Conservation (phyloP, 1,284 basidiomycete species). For the Trichosporon sp. region DNA sequence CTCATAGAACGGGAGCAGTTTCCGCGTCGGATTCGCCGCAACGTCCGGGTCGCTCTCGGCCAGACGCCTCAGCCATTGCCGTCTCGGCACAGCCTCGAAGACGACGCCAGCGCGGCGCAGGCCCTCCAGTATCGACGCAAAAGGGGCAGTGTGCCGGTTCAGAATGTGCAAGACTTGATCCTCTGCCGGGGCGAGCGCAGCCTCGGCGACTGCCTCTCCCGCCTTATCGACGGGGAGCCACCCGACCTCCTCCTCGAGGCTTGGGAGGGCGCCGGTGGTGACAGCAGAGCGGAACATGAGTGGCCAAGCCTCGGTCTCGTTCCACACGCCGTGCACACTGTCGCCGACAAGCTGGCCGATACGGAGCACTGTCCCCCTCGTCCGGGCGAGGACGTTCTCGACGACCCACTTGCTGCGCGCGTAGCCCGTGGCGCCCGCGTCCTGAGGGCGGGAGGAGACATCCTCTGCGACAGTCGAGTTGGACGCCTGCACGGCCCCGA, state of each 20-base stretch:
- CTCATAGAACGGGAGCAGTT: slow-evolving; percentile 56
- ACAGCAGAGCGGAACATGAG: slow-evolving; percentile 58
- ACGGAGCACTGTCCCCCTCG: slow-evolving; percentile 51
- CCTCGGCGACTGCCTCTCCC: slow-evolving; percentile 61
- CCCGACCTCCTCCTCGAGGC: slow-evolving; percentile 58
- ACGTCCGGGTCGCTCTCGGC: slow-evolving; percentile 58
- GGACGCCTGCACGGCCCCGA: slow-evolving; percentile 55
- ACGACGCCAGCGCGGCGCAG: slow-evolving; percentile 67
- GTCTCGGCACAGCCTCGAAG: slow-evolving; percentile 72
- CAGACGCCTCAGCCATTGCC: slow-evolving; percentile 61
- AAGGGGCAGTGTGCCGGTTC: slow-evolving; percentile 57
- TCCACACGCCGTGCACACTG: slow-evolving; percentile 62
- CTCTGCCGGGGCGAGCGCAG: not conserved
- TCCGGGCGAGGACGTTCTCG: slow-evolving; percentile 62
- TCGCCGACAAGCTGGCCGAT: slow-evolving; percentile 62
- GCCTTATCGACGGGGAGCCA: slow-evolving; percentile 67
- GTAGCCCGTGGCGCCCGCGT: slow-evolving; percentile 61
- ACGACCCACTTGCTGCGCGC: slow-evolving; percentile 66
- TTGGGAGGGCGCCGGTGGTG: slow-evolving; percentile 60
- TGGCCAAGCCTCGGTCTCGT: slow-evolving; percentile 63
- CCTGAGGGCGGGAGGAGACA: slow-evolving; percentile 41
- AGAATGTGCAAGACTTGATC: slow-evolving; percentile 67
- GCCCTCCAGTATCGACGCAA: slow-evolving; percentile 65
- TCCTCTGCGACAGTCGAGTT: slow-evolving; percentile 38
- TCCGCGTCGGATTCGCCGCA: slow-evolving; percentile 61